phyloP scores from a whole-genome alignment of 441 rosid species.

The Melastoma candidum region DNA sequence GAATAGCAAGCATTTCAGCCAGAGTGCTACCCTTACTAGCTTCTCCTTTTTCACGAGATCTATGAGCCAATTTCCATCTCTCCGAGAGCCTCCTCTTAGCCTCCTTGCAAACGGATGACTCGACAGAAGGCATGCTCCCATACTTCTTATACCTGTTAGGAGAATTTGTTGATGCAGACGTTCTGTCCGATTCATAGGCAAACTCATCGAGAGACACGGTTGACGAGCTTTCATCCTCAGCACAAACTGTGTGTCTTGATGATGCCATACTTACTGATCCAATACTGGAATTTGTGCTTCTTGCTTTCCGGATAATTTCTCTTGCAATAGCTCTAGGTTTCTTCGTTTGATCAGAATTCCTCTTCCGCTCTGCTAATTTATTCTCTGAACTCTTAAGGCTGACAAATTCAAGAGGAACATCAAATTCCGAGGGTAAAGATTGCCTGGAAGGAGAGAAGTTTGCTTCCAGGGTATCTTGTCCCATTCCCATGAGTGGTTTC shows the following conservation, averaged over 20 bases:
- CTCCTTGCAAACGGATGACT: slow-evolving; percentile 73
- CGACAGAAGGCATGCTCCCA: slow-evolving; percentile 31
- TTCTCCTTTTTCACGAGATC: slow-evolving; percentile 40
- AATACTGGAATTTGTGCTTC: slow-evolving; percentile 24
- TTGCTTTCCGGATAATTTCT: slow-evolving; percentile 60
- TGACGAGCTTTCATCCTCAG: slow-evolving; percentile 77
- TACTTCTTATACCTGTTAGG: slow-evolving; percentile 19
- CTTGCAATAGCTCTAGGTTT: slow-evolving; percentile 68
- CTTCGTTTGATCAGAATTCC: slow-evolving; percentile 34
- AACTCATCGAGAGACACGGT: slow-evolving; percentile 60
- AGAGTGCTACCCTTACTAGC: slow-evolving; percentile 60
- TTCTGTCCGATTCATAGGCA: slow-evolving; percentile 51
- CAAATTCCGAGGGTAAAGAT: slow-evolving; percentile 36
- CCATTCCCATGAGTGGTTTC: slow-evolving; percentile 70
- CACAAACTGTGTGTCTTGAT: slow-evolving; percentile 55
- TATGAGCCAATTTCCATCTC: slow-evolving; percentile 87
- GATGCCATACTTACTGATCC: slow-evolving; percentile 32
- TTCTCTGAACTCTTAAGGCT: slow-evolving; percentile 27
- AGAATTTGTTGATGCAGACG: slow-evolving; percentile 31
- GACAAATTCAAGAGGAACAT: slow-evolving; percentile 26
- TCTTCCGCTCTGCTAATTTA: slow-evolving; percentile 30
- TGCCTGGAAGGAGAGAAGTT: slow-evolving; percentile 46
- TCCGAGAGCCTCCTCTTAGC: slow-evolving; percentile 89
- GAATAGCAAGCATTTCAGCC: slow-evolving; percentile 86
- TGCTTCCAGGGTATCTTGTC: slow-evolving; percentile 27